phyloP scores from a whole-genome alignment of 129 eudicot species.

The Mikania micrantha region DNA sequence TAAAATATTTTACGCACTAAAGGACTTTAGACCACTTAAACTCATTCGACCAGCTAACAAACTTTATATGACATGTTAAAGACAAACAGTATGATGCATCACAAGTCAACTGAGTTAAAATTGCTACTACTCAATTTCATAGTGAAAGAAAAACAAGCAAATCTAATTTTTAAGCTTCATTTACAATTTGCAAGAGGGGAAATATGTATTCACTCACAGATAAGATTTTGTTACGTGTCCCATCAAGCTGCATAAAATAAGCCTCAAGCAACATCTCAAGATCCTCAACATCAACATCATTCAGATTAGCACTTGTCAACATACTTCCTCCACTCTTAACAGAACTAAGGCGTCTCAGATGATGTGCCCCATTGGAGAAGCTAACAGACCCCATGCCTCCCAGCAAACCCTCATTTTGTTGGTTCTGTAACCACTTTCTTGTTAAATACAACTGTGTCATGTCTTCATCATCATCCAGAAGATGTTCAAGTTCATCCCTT shows the following conservation, averaged over 20 bases:
- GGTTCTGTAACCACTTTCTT: conserved; percentile 78
- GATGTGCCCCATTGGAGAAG: conserved; percentile 38
- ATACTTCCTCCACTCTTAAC: conserved; percentile 80
- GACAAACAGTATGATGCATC: neutral
- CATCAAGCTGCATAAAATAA: conserved; percentile 98
- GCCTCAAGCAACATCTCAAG: conserved; percentile 99
- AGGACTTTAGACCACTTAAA: neutral
- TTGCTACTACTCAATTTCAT: neutral
- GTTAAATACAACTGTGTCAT: conserved; percentile 89
- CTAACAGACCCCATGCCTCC: conserved; percentile 54
- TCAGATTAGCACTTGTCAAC: conserved; percentile 50
- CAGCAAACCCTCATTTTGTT: conserved; percentile 57
- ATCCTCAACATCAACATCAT: conserved; percentile 86
- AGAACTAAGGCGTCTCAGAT: conserved; percentile 64
- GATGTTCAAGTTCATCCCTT: conserved; percentile 98
- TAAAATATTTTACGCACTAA: neutral
- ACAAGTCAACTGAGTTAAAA: neutral
- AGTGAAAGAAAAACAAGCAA: neutral
- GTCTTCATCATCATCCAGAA: conserved; percentile 94
- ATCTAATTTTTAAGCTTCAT: neutral
- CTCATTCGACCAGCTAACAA: neutral
- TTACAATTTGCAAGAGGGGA: neutral
- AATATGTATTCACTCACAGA: conserved; percentile 49
- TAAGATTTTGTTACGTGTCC: conserved; percentile 92
- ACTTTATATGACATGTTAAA: neutral